Evolutionary conservation across 1,139 yeast genomes (phyloP).

Genomic region (Kodamaea plutei): DNA sequence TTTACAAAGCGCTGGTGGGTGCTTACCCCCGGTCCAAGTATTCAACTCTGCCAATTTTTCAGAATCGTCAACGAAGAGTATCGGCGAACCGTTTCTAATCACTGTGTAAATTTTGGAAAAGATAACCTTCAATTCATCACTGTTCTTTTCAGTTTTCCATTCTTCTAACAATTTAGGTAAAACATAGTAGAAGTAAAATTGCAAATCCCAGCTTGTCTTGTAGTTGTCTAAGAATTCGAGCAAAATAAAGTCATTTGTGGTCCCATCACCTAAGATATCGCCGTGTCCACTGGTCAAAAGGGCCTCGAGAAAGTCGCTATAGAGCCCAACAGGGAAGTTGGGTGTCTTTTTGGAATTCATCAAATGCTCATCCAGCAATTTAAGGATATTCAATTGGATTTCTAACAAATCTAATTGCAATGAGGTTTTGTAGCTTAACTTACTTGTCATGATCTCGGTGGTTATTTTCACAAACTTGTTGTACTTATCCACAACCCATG

Average conservation of each 20-base stretch:
- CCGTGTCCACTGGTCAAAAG: constrained; percentile 41
- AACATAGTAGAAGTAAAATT: constrained; percentile 56
- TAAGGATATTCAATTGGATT: constrained; percentile 56
- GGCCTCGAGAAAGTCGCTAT: constrained; percentile 43
- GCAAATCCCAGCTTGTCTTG: constrained; percentile 57
- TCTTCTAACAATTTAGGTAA: constrained; percentile 17
- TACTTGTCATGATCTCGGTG: constrained; percentile 33
- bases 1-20: constrained; percentile 56
- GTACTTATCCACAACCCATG: constrained; percentile 66
- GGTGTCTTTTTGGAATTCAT: constrained; percentile 46
- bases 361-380: constrained; percentile 53
- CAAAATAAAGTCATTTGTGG: constrained; percentile 50
- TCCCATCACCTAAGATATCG: constrained; percentile 39
- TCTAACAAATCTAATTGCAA: constrained; percentile 62
- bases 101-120: constrained; percentile 40
- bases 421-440: constrained; percentile 36
- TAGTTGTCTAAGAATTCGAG: constrained; percentile 59
- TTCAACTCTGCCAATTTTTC: constrained; percentile 32
- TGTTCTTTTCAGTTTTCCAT: constrained; percentile 18
- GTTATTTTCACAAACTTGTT: constrained; percentile 48
- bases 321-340: constrained; percentile 61
- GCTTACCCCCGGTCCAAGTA: constrained; percentile 32
- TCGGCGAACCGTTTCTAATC: constrained; percentile 23
- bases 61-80: constrained; percentile 20
- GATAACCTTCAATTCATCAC: constrained; percentile 20